A percentile compares a stretch with the other conserved stretches of the same genome.
Evolutionary conservation across 2,329 filamentous ascomycete species (phyloP).

Genomic region (Colletotrichum cereale): DNA sequence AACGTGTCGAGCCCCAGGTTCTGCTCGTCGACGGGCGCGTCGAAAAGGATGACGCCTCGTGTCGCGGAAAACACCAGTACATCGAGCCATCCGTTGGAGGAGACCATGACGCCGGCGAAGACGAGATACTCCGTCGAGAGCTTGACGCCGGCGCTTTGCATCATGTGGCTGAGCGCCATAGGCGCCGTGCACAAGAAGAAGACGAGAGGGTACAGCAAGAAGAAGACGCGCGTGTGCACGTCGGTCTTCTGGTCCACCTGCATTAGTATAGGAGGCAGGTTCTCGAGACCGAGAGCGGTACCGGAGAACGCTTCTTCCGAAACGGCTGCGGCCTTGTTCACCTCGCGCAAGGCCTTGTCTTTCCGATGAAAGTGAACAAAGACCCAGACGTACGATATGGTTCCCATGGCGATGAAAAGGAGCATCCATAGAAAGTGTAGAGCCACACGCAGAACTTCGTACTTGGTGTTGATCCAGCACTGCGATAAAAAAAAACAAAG

Average conservation of each 20-base stretch:
- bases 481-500: slow-evolving; percentile 38
- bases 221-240: slow-evolving; percentile 42
- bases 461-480: slow-evolving; percentile 72
- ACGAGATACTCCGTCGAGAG: slow-evolving; percentile 63
- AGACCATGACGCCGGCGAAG: slow-evolving; percentile 64
- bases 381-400: slow-evolving; percentile 52
- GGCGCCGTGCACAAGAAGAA: slow-evolving; percentile 73
- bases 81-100: slow-evolving; percentile 60
- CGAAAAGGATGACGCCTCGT: slow-evolving; percentile 51
- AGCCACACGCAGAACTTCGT: slow-evolving; percentile 65
- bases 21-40: slow-evolving; percentile 22
- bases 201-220: slow-evolving; percentile 72
- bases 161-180: slow-evolving; percentile 70
- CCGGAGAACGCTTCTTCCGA: not conserved
- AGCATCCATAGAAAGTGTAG: slow-evolving; percentile 75
- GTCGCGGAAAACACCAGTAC: slow-evolving; percentile 56
- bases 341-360: not conserved
- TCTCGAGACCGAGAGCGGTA: not conserved
- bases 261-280: not conserved
- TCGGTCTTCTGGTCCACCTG: slow-evolving; percentile 1
- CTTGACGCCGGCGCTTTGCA: slow-evolving; percentile 62
- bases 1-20: slow-evolving; percentile 29
- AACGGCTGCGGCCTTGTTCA: not conserved
- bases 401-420: slow-evolving; percentile 51
- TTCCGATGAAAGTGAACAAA: slow-evolving; percentile 49